Conservation (phyloP, 768 basidiomycete genomes). For the Agrocybe pediades region DNA sequence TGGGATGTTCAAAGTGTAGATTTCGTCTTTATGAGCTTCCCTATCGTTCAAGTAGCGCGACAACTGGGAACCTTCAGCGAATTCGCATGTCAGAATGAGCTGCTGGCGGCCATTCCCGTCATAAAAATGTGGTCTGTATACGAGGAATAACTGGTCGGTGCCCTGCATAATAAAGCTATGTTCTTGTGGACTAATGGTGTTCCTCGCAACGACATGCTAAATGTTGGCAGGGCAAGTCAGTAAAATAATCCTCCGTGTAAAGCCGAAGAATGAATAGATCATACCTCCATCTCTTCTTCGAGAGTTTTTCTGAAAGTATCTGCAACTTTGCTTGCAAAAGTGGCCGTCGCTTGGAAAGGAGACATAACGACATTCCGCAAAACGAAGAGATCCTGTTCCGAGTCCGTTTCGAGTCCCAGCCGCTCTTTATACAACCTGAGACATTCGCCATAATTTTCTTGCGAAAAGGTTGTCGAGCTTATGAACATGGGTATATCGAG, state of each 20-base stretch:
- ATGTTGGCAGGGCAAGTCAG: constrained; percentile 3
- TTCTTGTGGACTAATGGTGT: constrained; percentile 28
- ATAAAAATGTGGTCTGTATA: constrained; percentile 36
- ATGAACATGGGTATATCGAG: constrained; percentile 26
- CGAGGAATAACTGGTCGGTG: constrained; percentile 30
- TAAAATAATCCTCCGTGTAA: background rate
- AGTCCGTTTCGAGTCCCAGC: constrained; percentile 26
- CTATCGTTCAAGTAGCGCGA: background rate
- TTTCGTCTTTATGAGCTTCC: background rate
- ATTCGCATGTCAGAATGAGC: constrained; percentile 33
- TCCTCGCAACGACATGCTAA: constrained; percentile 28
- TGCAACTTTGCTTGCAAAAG: constrained; percentile 31
- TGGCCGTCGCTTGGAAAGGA: constrained; percentile 34
- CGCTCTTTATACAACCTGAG: constrained; percentile 37
- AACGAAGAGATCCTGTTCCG: constrained; percentile 31
- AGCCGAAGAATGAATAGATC: background rate
- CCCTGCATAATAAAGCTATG: constrained; percentile 42
- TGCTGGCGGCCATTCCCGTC: constrained; percentile 37
- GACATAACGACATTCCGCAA: constrained; percentile 42
- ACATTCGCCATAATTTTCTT: constrained; percentile 34
- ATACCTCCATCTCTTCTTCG: constrained; percentile 31
- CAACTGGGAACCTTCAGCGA: constrained; percentile 11
- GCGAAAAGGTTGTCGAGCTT: constrained; percentile 30
- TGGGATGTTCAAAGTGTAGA: background rate
- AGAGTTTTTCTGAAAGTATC: constrained; percentile 32